These are phyloP conservation scores for Groenewaldozyma salmanticensis DNA, from an alignment of 805 yeast species.

Conservation along the genomic window DNA sequence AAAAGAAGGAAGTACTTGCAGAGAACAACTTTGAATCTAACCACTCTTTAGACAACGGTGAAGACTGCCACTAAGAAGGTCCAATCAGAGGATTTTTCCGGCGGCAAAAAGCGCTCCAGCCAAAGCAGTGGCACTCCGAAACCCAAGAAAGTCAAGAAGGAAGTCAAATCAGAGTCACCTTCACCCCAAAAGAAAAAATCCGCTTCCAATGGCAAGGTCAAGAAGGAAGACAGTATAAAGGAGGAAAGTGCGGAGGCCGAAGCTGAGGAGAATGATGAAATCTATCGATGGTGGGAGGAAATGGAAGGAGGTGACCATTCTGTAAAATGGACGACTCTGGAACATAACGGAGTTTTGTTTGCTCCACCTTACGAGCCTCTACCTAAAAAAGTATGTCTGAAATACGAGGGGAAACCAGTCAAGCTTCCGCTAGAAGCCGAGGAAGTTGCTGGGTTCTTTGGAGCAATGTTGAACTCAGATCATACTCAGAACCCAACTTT, in stretches of 20 bases:
- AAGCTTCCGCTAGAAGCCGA: conserved; percentile 73
- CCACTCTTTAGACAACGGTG: too few species aligned
- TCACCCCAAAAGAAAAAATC: not conserved
- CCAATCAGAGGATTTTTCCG: too few species aligned
- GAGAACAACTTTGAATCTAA: too few species aligned
- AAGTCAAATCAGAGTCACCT: conserved; percentile 2
- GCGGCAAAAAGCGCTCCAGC: too few species aligned
- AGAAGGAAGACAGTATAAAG: conserved; percentile 1
- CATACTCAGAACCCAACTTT: conserved; percentile 83
- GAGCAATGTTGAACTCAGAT: conserved; percentile 71
- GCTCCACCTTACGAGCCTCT: conserved; percentile 88
- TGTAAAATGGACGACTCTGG: conserved; percentile 76
- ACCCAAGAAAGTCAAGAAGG: conserved; percentile 1
- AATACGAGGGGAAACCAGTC: conserved; percentile 70
- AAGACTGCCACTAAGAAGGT: too few species aligned
- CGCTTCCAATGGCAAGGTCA: not conserved
- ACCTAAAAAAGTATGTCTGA: conserved; percentile 65
- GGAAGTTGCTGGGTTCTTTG: conserved; percentile 94
- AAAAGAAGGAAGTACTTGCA: too few species aligned
- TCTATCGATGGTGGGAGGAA: conserved; percentile 81
- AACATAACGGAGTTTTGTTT: conserved; percentile 84
- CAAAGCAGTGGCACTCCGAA: too few species aligned
- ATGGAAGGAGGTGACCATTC: conserved; percentile 54
- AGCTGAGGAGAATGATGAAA: conserved; percentile 47
- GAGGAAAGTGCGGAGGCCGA: conserved; percentile 27